These are phyloP conservation scores for Schizopora paradoxa DNA, from an alignment of 1,284 basidiomycete species.

Conservation along the genomic window DNA sequence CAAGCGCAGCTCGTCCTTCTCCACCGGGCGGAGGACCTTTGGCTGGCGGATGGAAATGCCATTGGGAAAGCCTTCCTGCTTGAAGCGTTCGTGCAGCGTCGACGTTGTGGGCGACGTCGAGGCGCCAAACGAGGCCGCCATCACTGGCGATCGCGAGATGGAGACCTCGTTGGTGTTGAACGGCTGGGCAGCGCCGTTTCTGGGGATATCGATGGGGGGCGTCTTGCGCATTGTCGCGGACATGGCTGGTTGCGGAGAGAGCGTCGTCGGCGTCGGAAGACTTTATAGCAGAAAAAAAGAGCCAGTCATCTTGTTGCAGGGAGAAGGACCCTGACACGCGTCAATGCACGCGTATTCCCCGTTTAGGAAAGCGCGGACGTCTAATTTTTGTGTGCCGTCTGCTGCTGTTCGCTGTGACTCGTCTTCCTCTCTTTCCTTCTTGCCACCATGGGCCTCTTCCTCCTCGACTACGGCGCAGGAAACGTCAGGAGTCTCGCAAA, in stretches of 20 bases:
- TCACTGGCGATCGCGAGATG: slow-evolving; percentile 38
- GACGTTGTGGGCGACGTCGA: slow-evolving; percentile 43
- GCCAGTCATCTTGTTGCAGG: too few species aligned
- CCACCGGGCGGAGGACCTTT: slow-evolving; percentile 69
- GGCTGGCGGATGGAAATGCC: slow-evolving; percentile 41
- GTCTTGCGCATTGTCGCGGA: too few species aligned
- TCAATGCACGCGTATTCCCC: too few species aligned
- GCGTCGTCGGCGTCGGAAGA: too few species aligned
- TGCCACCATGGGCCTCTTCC: slow-evolving; percentile 80
- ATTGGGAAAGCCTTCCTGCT: slow-evolving; percentile 22
- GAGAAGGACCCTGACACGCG: too few species aligned
- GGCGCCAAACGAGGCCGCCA: slow-evolving; percentile 33
- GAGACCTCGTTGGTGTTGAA: slow-evolving; percentile 27
- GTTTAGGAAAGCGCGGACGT: too few species aligned
- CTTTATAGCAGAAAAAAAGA: too few species aligned
- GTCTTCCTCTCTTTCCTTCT: too few species aligned
- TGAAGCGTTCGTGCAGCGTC: slow-evolving; percentile 43
- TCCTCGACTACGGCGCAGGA: slow-evolving; percentile 94
- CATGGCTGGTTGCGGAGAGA: too few species aligned
- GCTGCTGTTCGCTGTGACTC: too few species aligned
- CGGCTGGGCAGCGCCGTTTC: not conserved
- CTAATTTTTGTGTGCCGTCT: too few species aligned
- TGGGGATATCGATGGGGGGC: slow-evolving; percentile 9
- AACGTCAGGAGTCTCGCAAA: slow-evolving; percentile 95
- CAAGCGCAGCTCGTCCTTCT: slow-evolving; percentile 71